Percentiles rank a stretch among this genome's conserved stretches.
phyloP scores from a whole-genome alignment of 805 yeast genomes.

The Cyberlindnera subsufficiens region DNA sequence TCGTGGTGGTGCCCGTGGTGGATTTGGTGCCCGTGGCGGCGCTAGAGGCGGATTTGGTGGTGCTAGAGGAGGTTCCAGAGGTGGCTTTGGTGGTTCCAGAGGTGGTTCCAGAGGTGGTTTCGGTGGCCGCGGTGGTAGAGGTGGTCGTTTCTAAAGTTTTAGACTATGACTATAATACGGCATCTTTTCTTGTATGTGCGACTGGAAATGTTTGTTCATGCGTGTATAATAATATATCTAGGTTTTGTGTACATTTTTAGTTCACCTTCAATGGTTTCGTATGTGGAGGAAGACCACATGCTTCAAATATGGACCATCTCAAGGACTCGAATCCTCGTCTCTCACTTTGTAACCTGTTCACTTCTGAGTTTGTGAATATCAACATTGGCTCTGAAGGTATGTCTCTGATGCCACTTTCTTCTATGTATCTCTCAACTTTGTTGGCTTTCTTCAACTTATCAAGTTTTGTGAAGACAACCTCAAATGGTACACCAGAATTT shows the following conservation, averaged over 20 bases:
- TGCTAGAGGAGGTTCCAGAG: conserved; percentile 30
- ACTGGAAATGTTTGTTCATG: not conserved
- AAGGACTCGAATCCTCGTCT: conserved; percentile 52
- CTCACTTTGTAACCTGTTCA: conserved; percentile 26
- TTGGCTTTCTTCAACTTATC: conserved; percentile 44
- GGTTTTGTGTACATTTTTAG: conserved; percentile 1
- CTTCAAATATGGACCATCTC: conserved; percentile 43
- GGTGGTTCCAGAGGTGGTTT: conserved; percentile 24
- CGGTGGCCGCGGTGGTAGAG: conserved; percentile 20
- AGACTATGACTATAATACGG: not conserved
- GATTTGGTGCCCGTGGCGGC: conserved; percentile 47
- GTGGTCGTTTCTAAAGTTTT: conserved; percentile 20
- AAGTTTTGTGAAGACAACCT: conserved; percentile 70
- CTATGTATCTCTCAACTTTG: conserved; percentile 34
- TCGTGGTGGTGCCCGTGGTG: conserved; percentile 25
- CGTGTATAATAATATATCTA: conserved; percentile 11
- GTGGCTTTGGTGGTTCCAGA: conserved; percentile 27
- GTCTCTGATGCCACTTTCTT: conserved; percentile 33
- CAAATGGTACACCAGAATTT: conserved; percentile 59
- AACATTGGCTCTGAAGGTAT: conserved; percentile 35
- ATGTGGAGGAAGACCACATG: conserved; percentile 38
- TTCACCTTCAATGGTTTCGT: conserved; percentile 18
- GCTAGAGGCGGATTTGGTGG: conserved; percentile 41
- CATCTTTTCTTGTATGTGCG: not conserved
- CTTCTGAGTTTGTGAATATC: conserved; percentile 47